These are phyloP conservation scores for Rhizoctonia solani DNA, from an alignment of 1,284 basidiomycete species.

Conservation along the genomic window DNA sequence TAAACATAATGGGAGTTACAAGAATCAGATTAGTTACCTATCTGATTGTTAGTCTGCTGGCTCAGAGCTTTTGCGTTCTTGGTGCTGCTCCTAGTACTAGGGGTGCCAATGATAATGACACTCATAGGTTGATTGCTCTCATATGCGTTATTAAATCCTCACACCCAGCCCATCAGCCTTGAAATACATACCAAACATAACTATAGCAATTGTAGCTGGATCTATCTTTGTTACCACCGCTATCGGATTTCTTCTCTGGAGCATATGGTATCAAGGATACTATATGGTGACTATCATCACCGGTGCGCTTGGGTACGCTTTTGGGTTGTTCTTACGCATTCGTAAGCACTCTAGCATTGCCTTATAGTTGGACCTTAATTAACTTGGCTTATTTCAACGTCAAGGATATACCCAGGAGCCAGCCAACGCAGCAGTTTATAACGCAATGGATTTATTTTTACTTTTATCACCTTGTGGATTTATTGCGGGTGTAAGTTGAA, in stretches of 20 bases:
- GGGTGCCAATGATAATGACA: too few species aligned
- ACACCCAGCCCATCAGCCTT: neutral
- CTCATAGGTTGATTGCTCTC: too few species aligned
- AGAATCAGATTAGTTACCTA: neutral
- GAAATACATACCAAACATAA: neutral
- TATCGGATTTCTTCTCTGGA: neutral
- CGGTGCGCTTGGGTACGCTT: neutral
- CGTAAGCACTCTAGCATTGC: neutral
- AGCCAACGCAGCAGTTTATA: neutral
- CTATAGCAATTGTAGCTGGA: neutral
- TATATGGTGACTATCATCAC: neutral
- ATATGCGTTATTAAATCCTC: too few species aligned
- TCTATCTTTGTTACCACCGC: neutral
- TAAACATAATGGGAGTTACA: neutral
- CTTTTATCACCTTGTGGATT: neutral
- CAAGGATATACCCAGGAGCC: neutral
- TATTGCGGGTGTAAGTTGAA: neutral
- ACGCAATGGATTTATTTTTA: neutral
- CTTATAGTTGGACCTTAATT: neutral
- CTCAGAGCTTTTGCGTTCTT: neutral
- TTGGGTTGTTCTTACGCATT: neutral
- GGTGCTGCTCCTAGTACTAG: too few species aligned
- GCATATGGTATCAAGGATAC: neutral
- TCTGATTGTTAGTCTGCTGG: neutral
- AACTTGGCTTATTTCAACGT: neutral